Conservation (phyloP, 192 early-diverging fungal genomes). For the Entomortierella beljakovae region DNA sequence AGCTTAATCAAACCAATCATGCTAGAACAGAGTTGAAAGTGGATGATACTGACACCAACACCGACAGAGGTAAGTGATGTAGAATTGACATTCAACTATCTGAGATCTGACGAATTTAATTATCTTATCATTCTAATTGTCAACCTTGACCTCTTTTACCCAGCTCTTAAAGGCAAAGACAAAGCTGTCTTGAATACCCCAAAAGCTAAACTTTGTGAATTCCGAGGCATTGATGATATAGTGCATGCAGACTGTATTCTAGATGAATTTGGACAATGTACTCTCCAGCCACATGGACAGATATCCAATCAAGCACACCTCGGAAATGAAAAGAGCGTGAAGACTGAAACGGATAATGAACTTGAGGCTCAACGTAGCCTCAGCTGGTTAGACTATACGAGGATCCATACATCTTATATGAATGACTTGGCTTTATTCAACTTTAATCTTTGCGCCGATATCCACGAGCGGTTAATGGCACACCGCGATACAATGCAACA, state of each 20-base stretch:
- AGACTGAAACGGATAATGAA: neutral
- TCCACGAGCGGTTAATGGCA: neutral
- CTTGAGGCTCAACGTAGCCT: neutral
- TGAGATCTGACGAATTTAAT: too few relatives aligned
- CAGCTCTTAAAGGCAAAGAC: too few relatives aligned
- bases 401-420: constrained; percentile 11
- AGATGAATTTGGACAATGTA: neutral
- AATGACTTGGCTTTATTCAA: constrained; percentile 3
- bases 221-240: too few relatives aligned
- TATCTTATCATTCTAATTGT: too few relatives aligned
- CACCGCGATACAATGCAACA: neutral
- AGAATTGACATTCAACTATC: too few relatives aligned
- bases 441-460: neutral
- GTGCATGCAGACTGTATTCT: too few relatives aligned
- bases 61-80: too few relatives aligned
- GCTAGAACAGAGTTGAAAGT: neutral
- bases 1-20: too few relatives aligned
- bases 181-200: neutral
- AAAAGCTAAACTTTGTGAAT: neutral
- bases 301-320: neutral
- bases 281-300: neutral
- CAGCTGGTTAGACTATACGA: neutral
- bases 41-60: neutral
- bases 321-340: neutral
- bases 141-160: too few relatives aligned